Conservation (phyloP, 805 yeast genomes). For the Yarrowia keelungensis region DNA sequence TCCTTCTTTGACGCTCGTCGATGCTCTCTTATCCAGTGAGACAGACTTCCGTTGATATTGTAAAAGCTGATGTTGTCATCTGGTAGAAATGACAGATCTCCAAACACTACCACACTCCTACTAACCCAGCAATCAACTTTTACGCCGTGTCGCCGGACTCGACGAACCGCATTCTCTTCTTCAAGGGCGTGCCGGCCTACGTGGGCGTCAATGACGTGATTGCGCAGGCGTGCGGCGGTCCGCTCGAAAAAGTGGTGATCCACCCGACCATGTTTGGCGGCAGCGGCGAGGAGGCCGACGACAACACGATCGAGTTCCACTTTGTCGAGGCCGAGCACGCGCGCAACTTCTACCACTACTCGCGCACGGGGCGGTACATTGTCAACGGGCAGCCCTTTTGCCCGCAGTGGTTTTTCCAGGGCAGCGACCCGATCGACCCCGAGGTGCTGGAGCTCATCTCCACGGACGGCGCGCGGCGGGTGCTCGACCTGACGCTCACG, state of each 20-base stretch:
- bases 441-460: conserved; percentile 12
- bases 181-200: conserved; percentile 26
- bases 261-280: conserved; percentile 37
- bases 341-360: conserved; percentile 32
- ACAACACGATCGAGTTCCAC: conserved; percentile 36
- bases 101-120: too few relatives aligned
- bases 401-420: conserved; percentile 37
- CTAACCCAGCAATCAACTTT: conserved; percentile 31
- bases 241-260: conserved; percentile 23
- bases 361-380: conserved; percentile 34
- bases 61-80: too few relatives aligned
- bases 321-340: conserved; percentile 39
- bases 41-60: too few relatives aligned
- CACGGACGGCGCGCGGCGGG: conserved; percentile 26
- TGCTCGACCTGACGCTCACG: conserved; percentile 11
- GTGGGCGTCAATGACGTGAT: conserved; percentile 19
- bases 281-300: conserved; percentile 19
- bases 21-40: too few relatives aligned
- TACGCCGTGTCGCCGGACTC: conserved; percentile 32
- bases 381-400: conserved; percentile 36
- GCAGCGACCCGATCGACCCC: conserved; percentile 24
- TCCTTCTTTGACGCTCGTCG: too few relatives aligned
- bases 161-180: conserved; percentile 34
- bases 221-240: conserved; percentile 38
- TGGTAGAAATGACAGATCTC: too few relatives aligned